These are phyloP conservation scores for Rugonectria rugulosa DNA, from an alignment of 2,329 filamentous ascomycete genomes.

Conservation along the genomic window DNA sequence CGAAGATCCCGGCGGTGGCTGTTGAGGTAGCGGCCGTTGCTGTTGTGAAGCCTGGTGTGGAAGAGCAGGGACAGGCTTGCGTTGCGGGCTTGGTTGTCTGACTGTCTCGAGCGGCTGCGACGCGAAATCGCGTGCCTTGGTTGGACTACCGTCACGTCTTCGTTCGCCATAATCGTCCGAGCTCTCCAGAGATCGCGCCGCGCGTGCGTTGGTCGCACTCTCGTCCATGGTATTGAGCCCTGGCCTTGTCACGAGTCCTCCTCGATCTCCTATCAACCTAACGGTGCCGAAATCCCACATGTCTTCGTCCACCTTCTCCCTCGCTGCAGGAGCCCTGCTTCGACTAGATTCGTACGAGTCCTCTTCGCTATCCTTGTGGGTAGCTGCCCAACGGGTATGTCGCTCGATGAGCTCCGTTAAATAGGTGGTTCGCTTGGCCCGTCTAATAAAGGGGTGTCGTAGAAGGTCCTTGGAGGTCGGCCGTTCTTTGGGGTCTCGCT, in stretches of 20 bases:
- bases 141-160: slow-evolving; percentile 58
- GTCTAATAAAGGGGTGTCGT: slow-evolving; percentile 87
- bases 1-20: slow-evolving; percentile 28
- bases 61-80: slow-evolving; percentile 57
- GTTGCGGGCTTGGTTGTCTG: slow-evolving; percentile 67
- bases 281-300: slow-evolving; percentile 99
- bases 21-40: slow-evolving; percentile 26
- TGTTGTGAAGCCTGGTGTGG: neutral
- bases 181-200: slow-evolving; percentile 59
- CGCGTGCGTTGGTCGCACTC: slow-evolving; percentile 78
- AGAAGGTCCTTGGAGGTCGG: slow-evolving; percentile 87
- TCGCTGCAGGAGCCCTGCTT: slow-evolving; percentile 59
- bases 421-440: slow-evolving; percentile 95
- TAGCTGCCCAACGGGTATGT: slow-evolving; percentile 84
- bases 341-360: slow-evolving; percentile 66
- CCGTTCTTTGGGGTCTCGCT: slow-evolving; percentile 87
- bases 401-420: slow-evolving; percentile 95
- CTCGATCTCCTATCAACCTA: slow-evolving; percentile 75
- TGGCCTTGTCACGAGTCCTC: slow-evolving; percentile 61
- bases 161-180: slow-evolving; percentile 61
- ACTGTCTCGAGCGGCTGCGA: slow-evolving; percentile 61
- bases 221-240: slow-evolving; percentile 79
- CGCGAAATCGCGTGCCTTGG: slow-evolving; percentile 57
- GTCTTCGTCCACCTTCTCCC: slow-evolving; percentile 74
- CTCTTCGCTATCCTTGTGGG: slow-evolving; percentile 75